Percentiles rank a stretch among this genome's conserved stretches.
These are phyloP conservation scores for Fusarium illudens DNA, from an alignment of 2,329 filamentous ascomycete species.

Conservation along the genomic window DNA sequence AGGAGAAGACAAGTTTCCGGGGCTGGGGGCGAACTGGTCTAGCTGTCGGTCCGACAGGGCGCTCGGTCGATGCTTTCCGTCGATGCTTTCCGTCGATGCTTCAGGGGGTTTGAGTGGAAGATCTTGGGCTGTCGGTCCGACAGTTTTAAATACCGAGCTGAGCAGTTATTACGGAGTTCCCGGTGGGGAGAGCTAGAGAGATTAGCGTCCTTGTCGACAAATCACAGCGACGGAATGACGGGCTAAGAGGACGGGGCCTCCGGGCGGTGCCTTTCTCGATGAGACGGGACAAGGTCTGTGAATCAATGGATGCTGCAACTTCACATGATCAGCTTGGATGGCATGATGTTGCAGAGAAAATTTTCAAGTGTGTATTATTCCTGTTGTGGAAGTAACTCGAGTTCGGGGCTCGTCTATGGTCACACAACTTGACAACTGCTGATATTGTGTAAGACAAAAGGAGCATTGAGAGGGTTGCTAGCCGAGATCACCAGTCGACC, in stretches of 20 bases:
- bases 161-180: background rate
- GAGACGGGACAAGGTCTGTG: background rate
- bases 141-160: background rate
- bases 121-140: background rate
- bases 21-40: conserved; percentile 9
- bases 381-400: background rate
- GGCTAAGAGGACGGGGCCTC: background rate
- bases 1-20: conserved; percentile 24
- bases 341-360: background rate
- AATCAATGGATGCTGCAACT: background rate
- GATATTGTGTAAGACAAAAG: background rate
- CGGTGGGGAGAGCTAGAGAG: background rate
- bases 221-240: background rate
- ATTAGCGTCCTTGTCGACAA: background rate
- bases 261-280: background rate
- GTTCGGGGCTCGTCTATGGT: background rate
- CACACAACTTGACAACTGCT: background rate
- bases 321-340: background rate
- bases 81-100: background rate
- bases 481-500: background rate
- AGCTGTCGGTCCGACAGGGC: conserved; percentile 24
- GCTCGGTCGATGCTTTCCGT: background rate
- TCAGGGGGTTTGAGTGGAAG: background rate
- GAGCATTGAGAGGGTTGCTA: background rate
- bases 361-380: background rate